These are phyloP conservation scores for Pleurostoma richardsiae DNA, from an alignment of 2,329 filamentous ascomycete species.

Conservation along the genomic window DNA sequence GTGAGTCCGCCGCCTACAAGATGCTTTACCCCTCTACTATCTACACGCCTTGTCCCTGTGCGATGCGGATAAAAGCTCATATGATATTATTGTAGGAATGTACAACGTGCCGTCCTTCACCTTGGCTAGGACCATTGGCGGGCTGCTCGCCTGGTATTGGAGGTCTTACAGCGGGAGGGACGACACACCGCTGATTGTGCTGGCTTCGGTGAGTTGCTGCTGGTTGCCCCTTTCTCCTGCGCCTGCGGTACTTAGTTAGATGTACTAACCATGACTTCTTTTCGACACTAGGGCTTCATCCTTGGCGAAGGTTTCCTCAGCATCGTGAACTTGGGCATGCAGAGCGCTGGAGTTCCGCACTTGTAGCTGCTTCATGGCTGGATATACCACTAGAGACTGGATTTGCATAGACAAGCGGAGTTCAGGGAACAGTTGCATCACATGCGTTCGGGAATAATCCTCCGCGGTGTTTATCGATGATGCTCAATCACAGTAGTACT, in stretches of 20 bases:
- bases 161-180: conserved; percentile 41
- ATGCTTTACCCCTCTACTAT: too few species aligned
- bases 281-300: conserved; percentile 64
- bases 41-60: too few species aligned
- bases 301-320: conserved; percentile 88
- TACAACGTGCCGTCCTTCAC: conserved; percentile 98
- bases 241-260: too few species aligned
- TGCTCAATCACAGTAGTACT: too few species aligned
- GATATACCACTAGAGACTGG: not conserved
- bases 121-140: conserved; percentile 78
- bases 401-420: too few species aligned
- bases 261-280: too few species aligned
- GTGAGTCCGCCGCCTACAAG: conserved; percentile 34
- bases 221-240: not conserved
- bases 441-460: too few species aligned
- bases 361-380: conserved; percentile 32
- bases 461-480: too few species aligned
- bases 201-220: conserved; percentile 57
- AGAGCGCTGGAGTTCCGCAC: conserved; percentile 72
- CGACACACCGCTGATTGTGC: conserved; percentile 79
- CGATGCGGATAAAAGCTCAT: not conserved
- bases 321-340: conserved; percentile 81
- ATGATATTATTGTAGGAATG: conserved; percentile 59
- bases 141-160: conserved; percentile 74
- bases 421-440: too few species aligned